Evolutionary conservation across 1,139 yeast species (phyloP).

Genomic region (Candida buenavistaensis): DNA sequence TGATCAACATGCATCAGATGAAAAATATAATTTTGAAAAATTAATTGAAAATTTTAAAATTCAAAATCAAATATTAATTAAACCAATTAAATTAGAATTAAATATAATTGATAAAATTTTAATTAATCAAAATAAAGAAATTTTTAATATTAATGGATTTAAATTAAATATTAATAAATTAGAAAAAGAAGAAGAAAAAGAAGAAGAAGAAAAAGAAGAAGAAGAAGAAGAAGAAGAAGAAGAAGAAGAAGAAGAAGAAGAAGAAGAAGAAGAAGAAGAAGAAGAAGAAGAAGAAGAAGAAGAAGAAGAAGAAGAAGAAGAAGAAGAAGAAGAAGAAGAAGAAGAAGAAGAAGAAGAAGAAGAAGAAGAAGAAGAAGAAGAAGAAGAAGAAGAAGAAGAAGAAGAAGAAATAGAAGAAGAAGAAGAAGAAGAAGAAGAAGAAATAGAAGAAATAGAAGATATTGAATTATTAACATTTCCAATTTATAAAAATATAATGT

Average conservation of each 20-base stretch:
- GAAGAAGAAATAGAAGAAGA: conserved; percentile 47
- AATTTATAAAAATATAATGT: conserved; percentile 64
- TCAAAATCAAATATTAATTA: conserved; percentile 68
- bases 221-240: conserved; percentile 23
- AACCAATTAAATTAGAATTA: conserved; percentile 63
- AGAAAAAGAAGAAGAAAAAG: no score
- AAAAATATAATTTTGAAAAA: conserved; percentile 83
- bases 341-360: conserved; percentile 29
- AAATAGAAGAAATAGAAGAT: conserved; percentile 58
- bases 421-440: no score
- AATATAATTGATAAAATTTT: conserved; percentile 77
- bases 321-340: background rate
- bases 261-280: conserved; percentile 55
- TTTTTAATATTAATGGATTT: conserved; percentile 79
- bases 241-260: conserved; percentile 14
- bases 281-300: no score
- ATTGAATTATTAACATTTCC: conserved; percentile 67
- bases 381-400: conserved; percentile 8
- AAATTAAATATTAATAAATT: conserved; percentile 35
- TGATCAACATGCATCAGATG: conserved; percentile 98
- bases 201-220: conserved; percentile 48
- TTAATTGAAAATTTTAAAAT: conserved; percentile 51
- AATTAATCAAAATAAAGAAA: conserved; percentile 55
- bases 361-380: conserved; percentile 45
- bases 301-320: conserved; percentile 56